These are phyloP conservation scores for Lachancea thermotolerans DNA, from an alignment of 805 yeast genomes.

Conservation along the genomic window DNA sequence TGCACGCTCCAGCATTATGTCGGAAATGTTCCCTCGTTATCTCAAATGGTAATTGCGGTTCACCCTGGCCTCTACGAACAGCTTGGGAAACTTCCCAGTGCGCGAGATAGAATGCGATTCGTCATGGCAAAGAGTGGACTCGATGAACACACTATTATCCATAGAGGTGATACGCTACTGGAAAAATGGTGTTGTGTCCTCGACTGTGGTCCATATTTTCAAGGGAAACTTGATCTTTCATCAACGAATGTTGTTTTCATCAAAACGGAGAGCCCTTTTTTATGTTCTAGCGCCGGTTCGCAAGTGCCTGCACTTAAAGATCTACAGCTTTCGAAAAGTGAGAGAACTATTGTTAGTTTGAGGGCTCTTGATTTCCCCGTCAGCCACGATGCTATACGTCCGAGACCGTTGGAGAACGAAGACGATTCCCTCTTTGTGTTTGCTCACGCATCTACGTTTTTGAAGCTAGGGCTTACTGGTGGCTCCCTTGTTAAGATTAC, in stretches of 20 bases:
- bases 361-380: conserved; percentile 9
- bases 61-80: conserved; percentile 18
- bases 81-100: conserved; percentile 10
- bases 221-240: conserved; percentile 18
- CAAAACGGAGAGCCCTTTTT: neutral
- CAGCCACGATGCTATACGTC: conserved; percentile 3
- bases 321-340: conserved; percentile 4
- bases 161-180: conserved; percentile 11
- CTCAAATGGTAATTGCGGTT: conserved; percentile 13
- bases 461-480: conserved; percentile 18
- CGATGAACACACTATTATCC: conserved; percentile 13
- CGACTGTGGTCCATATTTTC: conserved; percentile 14
- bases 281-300: too few species aligned
- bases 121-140: conserved; percentile 19
- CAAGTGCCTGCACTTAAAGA: neutral
- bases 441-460: conserved; percentile 15
- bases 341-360: conserved; percentile 4
- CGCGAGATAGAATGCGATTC: conserved; percentile 17
- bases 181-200: conserved; percentile 17
- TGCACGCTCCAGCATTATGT: conserved; percentile 13
- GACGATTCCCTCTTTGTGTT: conserved; percentile 28
- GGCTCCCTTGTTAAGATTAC: conserved; percentile 15
- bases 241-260: conserved; percentile 19
- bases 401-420: conserved; percentile 14
- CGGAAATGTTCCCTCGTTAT: conserved; percentile 10